Evolutionary conservation across 1,139 yeast genomes (phyloP).

Genomic region (Eremothecium gossypii): DNA sequence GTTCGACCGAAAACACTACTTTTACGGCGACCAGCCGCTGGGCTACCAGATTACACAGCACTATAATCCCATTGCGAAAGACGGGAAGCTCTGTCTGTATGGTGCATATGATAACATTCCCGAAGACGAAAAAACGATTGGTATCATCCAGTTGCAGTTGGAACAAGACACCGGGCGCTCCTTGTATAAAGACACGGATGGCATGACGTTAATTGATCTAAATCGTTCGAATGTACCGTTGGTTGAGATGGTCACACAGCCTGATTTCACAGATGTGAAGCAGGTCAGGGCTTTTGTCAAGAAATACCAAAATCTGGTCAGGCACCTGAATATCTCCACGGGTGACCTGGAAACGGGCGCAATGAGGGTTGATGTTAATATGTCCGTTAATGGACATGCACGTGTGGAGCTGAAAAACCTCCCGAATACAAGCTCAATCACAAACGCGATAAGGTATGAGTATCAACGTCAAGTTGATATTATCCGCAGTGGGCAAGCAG

Average conservation of each 20-base stretch:
- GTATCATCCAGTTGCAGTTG: conserved; percentile 68
- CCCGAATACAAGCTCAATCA: conserved; percentile 74
- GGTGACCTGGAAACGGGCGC: conserved; percentile 95
- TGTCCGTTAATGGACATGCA: conserved; percentile 61
- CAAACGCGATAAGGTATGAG: conserved; percentile 69
- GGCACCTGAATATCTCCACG: conserved; percentile 62
- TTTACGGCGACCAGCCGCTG: conserved; percentile 91
- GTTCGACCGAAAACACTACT: conserved; percentile 91
- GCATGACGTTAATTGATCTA: conserved; percentile 50
- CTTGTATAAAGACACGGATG: conserved; percentile 38
- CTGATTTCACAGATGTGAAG: conserved; percentile 62
- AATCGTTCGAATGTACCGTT: conserved; percentile 82
- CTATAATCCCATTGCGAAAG: conserved; percentile 65
- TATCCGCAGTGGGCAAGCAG: conserved; percentile 32
- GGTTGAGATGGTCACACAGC: conserved; percentile 84
- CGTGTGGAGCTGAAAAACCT: conserved; percentile 85
- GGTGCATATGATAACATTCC: conserved; percentile 47
- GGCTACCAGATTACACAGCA: conserved; percentile 96
- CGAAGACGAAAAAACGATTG: conserved; percentile 34
- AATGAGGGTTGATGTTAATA: conserved; percentile 87
- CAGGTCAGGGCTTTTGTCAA: conserved; percentile 74
- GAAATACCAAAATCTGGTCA: conserved; percentile 65
- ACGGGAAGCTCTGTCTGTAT: conserved; percentile 48
- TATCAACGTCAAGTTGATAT: conserved; percentile 53
- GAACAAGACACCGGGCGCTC: conserved; percentile 95